Evolutionary conservation across 148 eudicot genomes (phyloP).

Genomic region (Polygonum maritimum): DNA sequence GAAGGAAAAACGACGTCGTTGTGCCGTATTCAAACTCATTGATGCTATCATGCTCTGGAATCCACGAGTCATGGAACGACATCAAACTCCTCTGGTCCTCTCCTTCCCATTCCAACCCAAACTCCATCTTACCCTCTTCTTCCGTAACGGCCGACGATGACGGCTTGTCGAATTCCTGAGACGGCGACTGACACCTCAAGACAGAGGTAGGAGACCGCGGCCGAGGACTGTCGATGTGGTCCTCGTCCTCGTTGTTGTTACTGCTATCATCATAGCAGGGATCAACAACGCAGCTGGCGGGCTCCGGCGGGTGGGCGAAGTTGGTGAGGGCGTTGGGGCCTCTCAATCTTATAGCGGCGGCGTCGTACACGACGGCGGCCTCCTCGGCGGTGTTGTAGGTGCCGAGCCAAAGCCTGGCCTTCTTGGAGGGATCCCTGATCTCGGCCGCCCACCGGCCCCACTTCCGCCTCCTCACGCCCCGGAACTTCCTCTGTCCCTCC

Average conservation of each 20-base stretch:
- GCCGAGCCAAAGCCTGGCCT: conserved; percentile 45
- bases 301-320: conserved; percentile 19
- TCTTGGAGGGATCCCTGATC: conserved; percentile 37
- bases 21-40: neutral
- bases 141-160: neutral
- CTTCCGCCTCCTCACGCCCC: conserved; percentile 50
- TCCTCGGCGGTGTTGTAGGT: conserved; percentile 54
- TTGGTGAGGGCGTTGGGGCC: conserved; percentile 54
- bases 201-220: conserved; percentile 51
- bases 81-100: neutral
- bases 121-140: neutral
- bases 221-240: neutral
- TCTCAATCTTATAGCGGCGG: conserved; percentile 47
- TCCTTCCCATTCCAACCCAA: neutral
- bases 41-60: neutral
- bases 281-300: no score
- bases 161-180: neutral
- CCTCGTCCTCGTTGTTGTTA: neutral
- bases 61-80: conserved; percentile 20
- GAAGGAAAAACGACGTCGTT: neutral
- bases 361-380: conserved; percentile 49
- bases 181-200: conserved; percentile 19
- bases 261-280: no score
- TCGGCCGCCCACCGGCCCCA: conserved; percentile 71
- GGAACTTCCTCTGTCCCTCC: conserved; percentile 25